A percentile compares a stretch with the other conserved stretches of the same genome.
These are phyloP conservation scores for Eimeria acervulina DNA, from an alignment of 169 alveolate species.

Conservation along the genomic window DNA sequence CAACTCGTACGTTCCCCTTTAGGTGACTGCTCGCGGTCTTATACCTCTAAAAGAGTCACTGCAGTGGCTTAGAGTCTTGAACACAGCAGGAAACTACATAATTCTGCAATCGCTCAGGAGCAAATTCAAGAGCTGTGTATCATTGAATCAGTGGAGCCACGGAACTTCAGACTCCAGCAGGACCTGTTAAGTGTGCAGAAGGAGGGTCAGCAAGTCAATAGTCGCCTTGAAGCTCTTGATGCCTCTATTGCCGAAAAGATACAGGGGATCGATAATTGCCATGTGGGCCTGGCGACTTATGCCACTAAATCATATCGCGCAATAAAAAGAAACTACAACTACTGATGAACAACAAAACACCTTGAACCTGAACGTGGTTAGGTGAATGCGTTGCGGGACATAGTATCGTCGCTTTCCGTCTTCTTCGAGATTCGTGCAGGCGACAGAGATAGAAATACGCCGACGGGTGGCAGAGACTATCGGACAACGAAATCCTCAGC, in stretches of 20 bases:
- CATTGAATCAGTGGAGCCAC: constrained; percentile 60
- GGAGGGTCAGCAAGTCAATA: constrained; percentile 35
- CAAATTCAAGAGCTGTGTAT: constrained; percentile 48
- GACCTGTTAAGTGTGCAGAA: constrained; percentile 30
- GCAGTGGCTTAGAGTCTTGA: not conserved
- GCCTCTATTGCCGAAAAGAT: constrained; percentile 58
- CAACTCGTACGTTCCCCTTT: constrained; percentile 18
- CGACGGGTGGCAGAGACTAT: constrained; percentile 58
- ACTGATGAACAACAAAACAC: not conserved
- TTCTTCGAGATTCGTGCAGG: not conserved
- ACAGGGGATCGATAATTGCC: constrained; percentile 51
- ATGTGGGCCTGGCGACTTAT: not conserved
- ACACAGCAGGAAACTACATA: not conserved
- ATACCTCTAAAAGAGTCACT: not conserved
- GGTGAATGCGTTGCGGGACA: not conserved
- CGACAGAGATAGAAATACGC: constrained; percentile 64
- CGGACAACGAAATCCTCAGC: constrained; percentile 58
- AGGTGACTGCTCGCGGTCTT: not conserved
- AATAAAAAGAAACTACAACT: not conserved
- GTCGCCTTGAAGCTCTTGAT: constrained; percentile 48
- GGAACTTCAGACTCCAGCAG: constrained; percentile 33
- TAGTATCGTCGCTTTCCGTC: not conserved
- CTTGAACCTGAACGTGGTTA: not conserved
- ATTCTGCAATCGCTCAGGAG: constrained; percentile 11
- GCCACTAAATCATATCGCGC: not conserved